These are phyloP conservation scores for Aplosporella prunicola DNA, from an alignment of 2,329 filamentous ascomycete genomes.

Conservation along the genomic window DNA sequence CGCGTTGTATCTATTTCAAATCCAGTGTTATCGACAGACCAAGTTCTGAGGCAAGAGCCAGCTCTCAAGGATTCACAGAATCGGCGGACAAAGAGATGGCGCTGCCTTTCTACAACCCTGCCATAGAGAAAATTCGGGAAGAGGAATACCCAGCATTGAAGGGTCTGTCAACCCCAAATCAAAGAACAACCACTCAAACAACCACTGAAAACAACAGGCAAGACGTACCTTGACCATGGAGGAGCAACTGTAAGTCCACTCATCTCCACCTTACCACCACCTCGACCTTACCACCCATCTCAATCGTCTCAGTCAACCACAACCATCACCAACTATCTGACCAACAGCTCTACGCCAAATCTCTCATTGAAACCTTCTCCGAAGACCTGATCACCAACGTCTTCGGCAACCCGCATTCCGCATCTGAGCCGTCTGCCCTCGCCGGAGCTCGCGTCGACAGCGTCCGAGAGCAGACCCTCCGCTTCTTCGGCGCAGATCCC, in stretches of 20 bases:
- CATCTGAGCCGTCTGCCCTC: conserved; percentile 60
- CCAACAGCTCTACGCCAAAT: conserved; percentile 87
- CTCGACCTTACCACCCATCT: background rate
- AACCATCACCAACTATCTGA: conserved; percentile 47
- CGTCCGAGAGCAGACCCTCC: conserved; percentile 51
- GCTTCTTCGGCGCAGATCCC: conserved; percentile 73
- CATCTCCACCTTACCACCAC: background rate
- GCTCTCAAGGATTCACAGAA: no score
- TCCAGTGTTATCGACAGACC: no score
- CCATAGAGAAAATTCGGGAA: conserved; percentile 30
- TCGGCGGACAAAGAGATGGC: no score
- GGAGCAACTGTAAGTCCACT: conserved; percentile 30
- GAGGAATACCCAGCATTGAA: conserved; percentile 33
- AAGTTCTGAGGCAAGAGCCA: no score
- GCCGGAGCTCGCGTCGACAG: conserved; percentile 56
- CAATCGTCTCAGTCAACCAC: conserved; percentile 15
- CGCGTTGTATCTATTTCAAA: no score
- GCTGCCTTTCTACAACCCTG: background rate
- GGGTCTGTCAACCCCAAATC: no score
- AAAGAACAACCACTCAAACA: no score
- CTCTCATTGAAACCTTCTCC: conserved; percentile 68
- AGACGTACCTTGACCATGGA: conserved; percentile 49
- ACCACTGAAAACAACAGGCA: no score
- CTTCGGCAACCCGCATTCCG: conserved; percentile 88
- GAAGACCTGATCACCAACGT: conserved; percentile 62